These are phyloP conservation scores for Colletotrichum endophyticum DNA, from an alignment of 2,329 filamentous ascomycete species.

Conservation along the genomic window DNA sequence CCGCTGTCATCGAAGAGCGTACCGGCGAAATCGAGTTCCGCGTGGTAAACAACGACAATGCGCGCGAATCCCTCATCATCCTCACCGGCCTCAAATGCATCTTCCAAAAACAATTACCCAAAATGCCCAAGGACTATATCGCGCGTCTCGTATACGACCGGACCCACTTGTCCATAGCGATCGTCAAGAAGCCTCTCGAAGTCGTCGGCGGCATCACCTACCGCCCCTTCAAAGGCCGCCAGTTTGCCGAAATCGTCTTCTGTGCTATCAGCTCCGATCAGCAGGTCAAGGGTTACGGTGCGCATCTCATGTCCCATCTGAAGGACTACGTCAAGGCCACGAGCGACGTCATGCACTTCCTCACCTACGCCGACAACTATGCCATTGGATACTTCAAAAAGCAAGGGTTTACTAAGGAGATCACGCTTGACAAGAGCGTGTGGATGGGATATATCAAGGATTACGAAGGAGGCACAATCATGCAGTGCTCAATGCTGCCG, in stretches of 20 bases:
- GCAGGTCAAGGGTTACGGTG: conserved; percentile 98
- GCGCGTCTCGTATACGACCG: conserved; percentile 96
- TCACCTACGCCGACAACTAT: conserved; percentile 98
- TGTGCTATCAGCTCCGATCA: conserved; percentile 97
- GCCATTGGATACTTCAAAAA: conserved; percentile 99
- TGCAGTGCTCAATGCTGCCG: conserved; percentile 98
- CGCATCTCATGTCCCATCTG: conserved; percentile 95
- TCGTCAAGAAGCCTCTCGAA: conserved; percentile 94
- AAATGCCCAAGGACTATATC: conserved; percentile 99
- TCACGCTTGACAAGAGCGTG: conserved; percentile 84
- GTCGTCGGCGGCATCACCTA: conserved; percentile 98
- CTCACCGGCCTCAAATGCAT: conserved; percentile 96
- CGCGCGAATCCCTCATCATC: conserved; percentile 88
- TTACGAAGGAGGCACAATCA: conserved; percentile 97
- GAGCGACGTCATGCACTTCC: conserved; percentile 96
- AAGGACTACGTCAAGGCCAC: conserved; percentile 99
- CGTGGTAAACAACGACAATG: conserved; percentile 95
- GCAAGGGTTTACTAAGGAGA: conserved; percentile 98
- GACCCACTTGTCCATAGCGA: conserved; percentile 94
- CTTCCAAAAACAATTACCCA: conserved; percentile 97
- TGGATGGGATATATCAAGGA: conserved; percentile 99
- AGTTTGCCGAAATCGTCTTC: conserved; percentile 98
- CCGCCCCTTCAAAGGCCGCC: conserved; percentile 87
- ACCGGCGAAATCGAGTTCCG: conserved; percentile 95
- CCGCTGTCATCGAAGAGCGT: conserved; percentile 91